Percentiles rank a stretch among this genome's conserved stretches.
These are phyloP conservation scores for Polygonum aviculare DNA, from an alignment of 148 eudicot species.

Conservation along the genomic window DNA sequence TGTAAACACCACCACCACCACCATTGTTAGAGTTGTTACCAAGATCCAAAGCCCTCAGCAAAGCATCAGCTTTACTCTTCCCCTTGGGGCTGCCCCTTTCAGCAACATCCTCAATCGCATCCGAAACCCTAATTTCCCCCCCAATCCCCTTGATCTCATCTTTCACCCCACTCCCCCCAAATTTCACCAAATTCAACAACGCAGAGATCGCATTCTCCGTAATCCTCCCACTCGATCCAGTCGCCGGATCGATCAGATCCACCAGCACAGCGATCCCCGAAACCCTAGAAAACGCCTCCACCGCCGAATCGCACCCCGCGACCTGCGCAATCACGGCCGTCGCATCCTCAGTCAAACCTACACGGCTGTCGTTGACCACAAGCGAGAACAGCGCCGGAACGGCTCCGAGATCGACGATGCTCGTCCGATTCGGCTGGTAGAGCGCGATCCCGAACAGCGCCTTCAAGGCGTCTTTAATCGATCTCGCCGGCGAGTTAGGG, in stretches of 20 bases:
- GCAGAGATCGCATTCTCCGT: conserved; percentile 47
- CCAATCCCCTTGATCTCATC: conserved; percentile 28
- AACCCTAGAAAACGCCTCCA: conserved; percentile 41
- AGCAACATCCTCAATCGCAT: conserved; percentile 53
- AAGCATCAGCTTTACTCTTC: conserved; percentile 44
- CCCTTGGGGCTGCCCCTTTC: conserved; percentile 65
- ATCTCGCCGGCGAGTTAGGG: conserved; percentile 25
- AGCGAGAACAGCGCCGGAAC: conserved; percentile 43
- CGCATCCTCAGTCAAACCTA: conserved; percentile 71
- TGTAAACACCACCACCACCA: neutral
- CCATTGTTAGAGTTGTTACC: neutral
- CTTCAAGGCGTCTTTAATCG: conserved; percentile 58
- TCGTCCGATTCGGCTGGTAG: conserved; percentile 36
- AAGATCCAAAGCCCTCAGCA: conserved; percentile 47
- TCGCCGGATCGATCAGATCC: conserved; percentile 50
- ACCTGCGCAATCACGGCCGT: conserved; percentile 86
- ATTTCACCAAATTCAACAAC: conserved; percentile 58
- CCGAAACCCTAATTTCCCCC: conserved; percentile 27
- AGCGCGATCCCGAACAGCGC: conserved; percentile 68
- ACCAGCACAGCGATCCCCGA: conserved; percentile 51
- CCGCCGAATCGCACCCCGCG: conserved; percentile 52
- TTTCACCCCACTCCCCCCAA: conserved; percentile 12
- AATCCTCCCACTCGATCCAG: conserved; percentile 38
- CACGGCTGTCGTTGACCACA: conserved; percentile 41
- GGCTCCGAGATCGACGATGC: conserved; percentile 51